Evolutionary conservation across 768 basidiomycete species (phyloP), one percentile per base, ranked within the genome.

Genomic region (Termitomyces heimii): DNA sequence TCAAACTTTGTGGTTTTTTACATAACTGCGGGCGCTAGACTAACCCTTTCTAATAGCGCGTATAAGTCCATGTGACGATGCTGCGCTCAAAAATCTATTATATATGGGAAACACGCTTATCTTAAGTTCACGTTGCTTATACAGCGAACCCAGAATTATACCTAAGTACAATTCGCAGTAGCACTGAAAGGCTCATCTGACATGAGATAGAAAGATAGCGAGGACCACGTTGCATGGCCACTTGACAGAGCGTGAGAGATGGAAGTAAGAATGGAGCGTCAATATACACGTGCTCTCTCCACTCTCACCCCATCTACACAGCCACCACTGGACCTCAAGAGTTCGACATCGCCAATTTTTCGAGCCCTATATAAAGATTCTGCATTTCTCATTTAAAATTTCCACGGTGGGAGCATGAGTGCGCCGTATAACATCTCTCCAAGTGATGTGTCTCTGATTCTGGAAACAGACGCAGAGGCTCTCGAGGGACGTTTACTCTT

Each of bases 401-500:
- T 39, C 13, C 13, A 28, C 49, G 29, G 34, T 40, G 34, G 44
- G 18, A 60, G 35, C 50, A 65, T 65, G 62, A 62, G 64, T 63
- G 39, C 31, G 56, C 55, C 34, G 26, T 54, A 31, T 42, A 2
- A 10, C 18, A 3, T 18, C 20, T 24, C 44, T 34, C 13, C 20
- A 26, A 28, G 16, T 10, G 24, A 26, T 29, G 5, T 35, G 20
- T 45, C 29, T 24, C 58, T 61, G n/a, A 60, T 22, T 2, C 22
- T 10, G 26, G n/a, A 7, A 42, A 2, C 62, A 83, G 86, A 94
- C 69, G 69, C 81, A n/a, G 91, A 94, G 62, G 74, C 86, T 20
- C 80, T 98, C 54, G 81, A 92, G 59, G 94, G 92, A 47, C 84
- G 94, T 43, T 68, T 96, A 59, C 77, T 99, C 39, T 96, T 99